Conservation (phyloP, 106 monocot species). For the Dioscorea alata region DNA sequence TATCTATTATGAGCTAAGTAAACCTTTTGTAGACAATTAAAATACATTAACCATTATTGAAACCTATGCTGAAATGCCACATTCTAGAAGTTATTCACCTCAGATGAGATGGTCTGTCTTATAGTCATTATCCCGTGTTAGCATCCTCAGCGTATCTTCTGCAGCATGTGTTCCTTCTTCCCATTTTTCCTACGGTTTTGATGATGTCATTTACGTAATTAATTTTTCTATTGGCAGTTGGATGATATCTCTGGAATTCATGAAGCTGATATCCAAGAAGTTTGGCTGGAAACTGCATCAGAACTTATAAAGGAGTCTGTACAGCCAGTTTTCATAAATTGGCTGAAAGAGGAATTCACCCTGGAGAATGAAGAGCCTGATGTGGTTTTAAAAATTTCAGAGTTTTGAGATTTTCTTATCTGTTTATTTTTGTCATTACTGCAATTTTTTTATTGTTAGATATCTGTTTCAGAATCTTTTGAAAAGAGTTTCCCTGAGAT, state of each 20-base stretch:
- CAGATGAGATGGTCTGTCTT: too few species aligned
- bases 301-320: conserved; percentile 44
- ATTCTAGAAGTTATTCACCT: too few species aligned
- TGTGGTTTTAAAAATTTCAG: conserved; percentile 26
- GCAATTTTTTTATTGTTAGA: not conserved
- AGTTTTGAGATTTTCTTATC: conserved; percentile 3
- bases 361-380: conserved; percentile 29
- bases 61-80: too few species aligned
- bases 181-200: too few species aligned
- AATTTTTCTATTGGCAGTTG: conserved; percentile 39
- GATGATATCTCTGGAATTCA: conserved; percentile 22
- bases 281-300: conserved; percentile 37
- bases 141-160: too few species aligned
- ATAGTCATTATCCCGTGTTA: too few species aligned
- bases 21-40: too few species aligned
- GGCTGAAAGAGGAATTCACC: conserved; percentile 63
- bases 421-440: not conserved
- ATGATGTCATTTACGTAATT: not conserved
- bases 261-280: conserved; percentile 28
- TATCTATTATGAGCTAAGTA: too few species aligned
- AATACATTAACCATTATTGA: too few species aligned
- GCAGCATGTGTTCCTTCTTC: too few species aligned
- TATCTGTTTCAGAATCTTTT: conserved; percentile 41
- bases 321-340: conserved; percentile 40
- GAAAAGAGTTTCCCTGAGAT: conserved; percentile 25